Base-by-base conservation (phyloP, 768 basidiomycete genomes). In the Amanita phalloides region DNA sequence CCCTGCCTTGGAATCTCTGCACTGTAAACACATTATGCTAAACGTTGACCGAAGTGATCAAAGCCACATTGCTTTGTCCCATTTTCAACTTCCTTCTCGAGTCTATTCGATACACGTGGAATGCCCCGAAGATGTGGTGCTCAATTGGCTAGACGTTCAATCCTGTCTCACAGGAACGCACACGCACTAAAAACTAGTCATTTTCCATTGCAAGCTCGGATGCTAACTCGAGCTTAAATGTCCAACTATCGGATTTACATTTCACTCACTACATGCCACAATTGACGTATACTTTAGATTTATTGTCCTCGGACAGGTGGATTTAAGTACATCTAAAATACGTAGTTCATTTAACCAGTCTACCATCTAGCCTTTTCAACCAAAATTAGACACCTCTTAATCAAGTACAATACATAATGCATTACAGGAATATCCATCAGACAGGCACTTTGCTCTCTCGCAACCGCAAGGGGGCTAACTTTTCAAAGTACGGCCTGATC, bases 371-470 rank as follows among this genome's bases (percentile, higher is more conserved):
- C 1, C 26, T 30, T 10, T 20, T 10, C 17, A 20, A 41, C 39
- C 32, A 33, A 11, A 10, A 33, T 42, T 42, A 21, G 21, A 42
- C 21, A 41, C 39, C 21, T 42, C 5, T 11, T 13, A 33, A 2
- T 33, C 13, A 23, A 42, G 10, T 42, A 42, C 4, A 42, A 10
- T 23, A 50, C 51, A 41, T 25, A 25, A 11, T 2, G 58, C 53
- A 58, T 33, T 47, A 53, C 68, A 17, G 17, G 17, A 17, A 17
- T 17, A 77, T 74, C 74, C 75, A 78, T 77, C 75, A 78, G 4
- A 10, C 21, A 74, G 64, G 77, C 75, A 66, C 74, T 72, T 73
- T n/a, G 65, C 75, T 73, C 77, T 74, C 67, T 75, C 76, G 66
- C 63, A 56, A 64, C 65, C 3, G 65, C 46, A 64, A 60, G 61